Base-by-base conservation (phyloP, 257 asterid genomes). In the Thymus quinquecostatus region DNA sequence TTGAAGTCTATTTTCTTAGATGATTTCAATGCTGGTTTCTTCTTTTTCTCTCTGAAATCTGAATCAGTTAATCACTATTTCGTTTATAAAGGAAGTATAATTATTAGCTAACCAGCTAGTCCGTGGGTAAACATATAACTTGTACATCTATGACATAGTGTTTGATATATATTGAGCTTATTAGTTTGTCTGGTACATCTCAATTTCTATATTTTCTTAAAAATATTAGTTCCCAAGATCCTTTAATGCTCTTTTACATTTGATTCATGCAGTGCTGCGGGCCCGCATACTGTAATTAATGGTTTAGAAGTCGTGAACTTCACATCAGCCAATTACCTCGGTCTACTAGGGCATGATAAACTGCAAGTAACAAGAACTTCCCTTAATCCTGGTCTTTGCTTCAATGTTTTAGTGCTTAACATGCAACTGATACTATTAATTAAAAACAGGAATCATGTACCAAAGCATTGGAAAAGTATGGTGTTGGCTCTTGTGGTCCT, bases 401-500 rank as follows among this genome's bases (percentile, higher is more conserved):
- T 48, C 72, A 21, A 21, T 69, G 7, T 50, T 38, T 38, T 62
- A 45, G 34, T 69, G 36, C 47, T 71, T 44, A 49, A 43, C 3
- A 3, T 74, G 62, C 70, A 60, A 69, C 63, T 71, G 43, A 81
- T 72, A 60, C 30, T 50, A 14, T 68, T 70, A 68, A 45, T 71
- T 53, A 73, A 38, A 44, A 47, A 75, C 92, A 93, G 98, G 96
- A 91, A n/a, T 84, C 98, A 6, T 91, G 98, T 74, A 91, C 92
- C 68, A 84, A 73, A 80, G 88, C 98, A 59, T 77, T 93, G 83
- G 98, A 91, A 83, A 93, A 93, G 84, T 93, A 93, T 74, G 98
- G 98, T 76, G 97, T 93, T 66, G 98, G 98, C 63, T 93, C 98
- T 66, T 93, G 98, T 81, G 98, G 98, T 68, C 96, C 96, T 78